A percentile compares a stretch with the other conserved stretches of the same genome.
phyloP scores from a whole-genome alignment of 768 basidiomycete species.

The Xerocomellus amylosporus region DNA sequence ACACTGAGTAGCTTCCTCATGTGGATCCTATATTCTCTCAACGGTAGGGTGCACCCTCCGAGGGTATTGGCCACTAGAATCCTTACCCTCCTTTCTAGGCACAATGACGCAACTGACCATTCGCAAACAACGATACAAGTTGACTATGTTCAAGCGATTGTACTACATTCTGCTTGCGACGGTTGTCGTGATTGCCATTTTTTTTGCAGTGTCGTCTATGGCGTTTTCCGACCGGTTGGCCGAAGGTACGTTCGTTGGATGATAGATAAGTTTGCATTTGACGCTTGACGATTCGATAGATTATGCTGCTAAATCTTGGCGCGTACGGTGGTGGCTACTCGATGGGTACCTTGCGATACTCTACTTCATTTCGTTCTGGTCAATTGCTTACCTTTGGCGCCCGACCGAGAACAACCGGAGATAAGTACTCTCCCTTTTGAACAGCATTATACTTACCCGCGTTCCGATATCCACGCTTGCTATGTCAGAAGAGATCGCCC shows the following conservation, averaged over 20 bases:
- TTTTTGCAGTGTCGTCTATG: constrained; percentile 91
- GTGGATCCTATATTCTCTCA: constrained; percentile 92
- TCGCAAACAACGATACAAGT: constrained; percentile 83
- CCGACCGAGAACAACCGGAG: constrained; percentile 88
- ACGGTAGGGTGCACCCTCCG: constrained; percentile 52
- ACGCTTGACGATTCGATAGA: constrained; percentile 45
- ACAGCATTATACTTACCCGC: constrained; percentile 17
- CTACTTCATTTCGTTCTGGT: constrained; percentile 75
- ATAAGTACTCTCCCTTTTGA: constrained; percentile 43
- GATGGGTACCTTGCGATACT: constrained; percentile 93
- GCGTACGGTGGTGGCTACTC: constrained; percentile 89
- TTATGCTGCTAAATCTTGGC: constrained; percentile 90
- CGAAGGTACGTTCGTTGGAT: constrained; percentile 57
- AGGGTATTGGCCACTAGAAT: neutral
- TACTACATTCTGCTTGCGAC: constrained; percentile 82
- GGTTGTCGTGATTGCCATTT: constrained; percentile 76
- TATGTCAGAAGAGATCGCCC: constrained; percentile 95
- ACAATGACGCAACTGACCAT: constrained; percentile 85
- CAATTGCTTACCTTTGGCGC: constrained; percentile 90
- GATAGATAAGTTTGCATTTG: neutral
- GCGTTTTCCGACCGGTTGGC: constrained; percentile 88
- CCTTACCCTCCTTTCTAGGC: constrained; percentile 42
- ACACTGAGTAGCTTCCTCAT: constrained; percentile 93
- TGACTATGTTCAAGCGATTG: constrained; percentile 84
- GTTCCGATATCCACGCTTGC: constrained; percentile 62